phyloP scores from a whole-genome alignment of 352 stramenopile genomes.

The Pythium dissotocum region DNA sequence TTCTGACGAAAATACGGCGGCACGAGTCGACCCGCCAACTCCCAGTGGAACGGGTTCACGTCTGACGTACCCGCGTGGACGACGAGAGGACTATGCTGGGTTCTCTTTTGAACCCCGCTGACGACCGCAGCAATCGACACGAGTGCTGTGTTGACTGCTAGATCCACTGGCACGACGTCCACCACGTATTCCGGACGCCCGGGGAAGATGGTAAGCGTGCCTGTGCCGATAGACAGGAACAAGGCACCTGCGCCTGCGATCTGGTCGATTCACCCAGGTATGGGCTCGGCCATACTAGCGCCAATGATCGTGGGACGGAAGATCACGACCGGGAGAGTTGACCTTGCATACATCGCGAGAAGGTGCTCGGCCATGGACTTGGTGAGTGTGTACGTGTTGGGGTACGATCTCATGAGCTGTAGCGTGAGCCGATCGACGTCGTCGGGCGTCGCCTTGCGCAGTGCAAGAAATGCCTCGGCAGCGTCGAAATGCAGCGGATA shows the following conservation, averaged over 20 bases:
- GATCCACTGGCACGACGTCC: slow-evolving; percentile 82
- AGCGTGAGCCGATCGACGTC: slow-evolving; percentile 9
- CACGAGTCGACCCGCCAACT: slow-evolving; percentile 49
- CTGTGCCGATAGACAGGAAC: slow-evolving; percentile 67
- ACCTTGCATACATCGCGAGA: slow-evolving; percentile 40
- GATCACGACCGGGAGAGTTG: slow-evolving; percentile 62
- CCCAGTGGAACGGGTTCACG: slow-evolving; percentile 71
- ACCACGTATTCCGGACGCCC: slow-evolving; percentile 70
- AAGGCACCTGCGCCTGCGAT: slow-evolving; percentile 73
- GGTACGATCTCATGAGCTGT: slow-evolving; percentile 81
- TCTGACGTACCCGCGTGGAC: slow-evolving; percentile 76
- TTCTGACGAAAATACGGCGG: slow-evolving; percentile 68
- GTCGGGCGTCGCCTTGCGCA: slow-evolving; percentile 48
- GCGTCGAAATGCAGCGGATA: slow-evolving; percentile 83
- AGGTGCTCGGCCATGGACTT: slow-evolving; percentile 87
- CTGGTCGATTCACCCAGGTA: slow-evolving; percentile 80
- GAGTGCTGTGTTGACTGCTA: slow-evolving; percentile 75
- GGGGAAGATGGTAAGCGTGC: slow-evolving; percentile 74
- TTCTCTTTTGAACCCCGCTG: not conserved
- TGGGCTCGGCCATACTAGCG: slow-evolving; percentile 78
- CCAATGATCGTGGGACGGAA: slow-evolving; percentile 84
- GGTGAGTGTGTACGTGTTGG: slow-evolving; percentile 86
- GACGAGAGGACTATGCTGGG: slow-evolving; percentile 27
- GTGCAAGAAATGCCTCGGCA: slow-evolving; percentile 52
- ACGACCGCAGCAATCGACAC: slow-evolving; percentile 44